Base-by-base conservation (phyloP, 305 asterid species). In the Fraxinus xanthoxyloides region DNA sequence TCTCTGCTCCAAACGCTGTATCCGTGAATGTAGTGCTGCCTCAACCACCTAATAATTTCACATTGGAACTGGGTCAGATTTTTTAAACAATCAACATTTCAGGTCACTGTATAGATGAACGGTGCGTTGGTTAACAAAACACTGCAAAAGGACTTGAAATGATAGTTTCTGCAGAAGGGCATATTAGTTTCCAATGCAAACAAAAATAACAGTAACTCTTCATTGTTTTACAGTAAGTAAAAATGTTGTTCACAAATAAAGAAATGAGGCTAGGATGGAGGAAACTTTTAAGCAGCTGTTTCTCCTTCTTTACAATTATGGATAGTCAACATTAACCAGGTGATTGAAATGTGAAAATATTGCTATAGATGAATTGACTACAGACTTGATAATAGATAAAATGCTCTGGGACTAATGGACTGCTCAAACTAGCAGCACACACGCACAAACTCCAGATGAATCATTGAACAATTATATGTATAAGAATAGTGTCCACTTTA, bases 21-120 rank as follows among this genome's bases (percentile, higher is more conserved):
- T 93, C 77, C 99, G 90, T 83, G 99, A 96, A 87, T 93, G 97
- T 63, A 96, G 84, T 51, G 99, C 99, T 72, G 99, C 99, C 92
- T 96, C 99, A 83, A 94, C 98, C 89, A 91, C 99, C 99, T 96
- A 93, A 81, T 90, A 81, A 78, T 79, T 82, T 75, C 78, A 77
- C 19, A 84, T 72, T 21, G 74, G 77, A 79, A 56, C 65, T 79
- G 59, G 54, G 67, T 82, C 78, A 84, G 84, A 82, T 43, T 61
- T 40, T 74, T 86, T 76, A 77, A 77, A 54, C 31, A 35, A 70
- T 59, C 59, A 79, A 80, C 78, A 35, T 72, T 63, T 30, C 78
- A 30, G 46, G 51, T 75, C 76, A 84, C 17, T 19, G 28, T 70
- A 70, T 6, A 7, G 28, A 51, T 21, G 30, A 31, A 77, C 69